Evolutionary conservation across 2,329 filamentous ascomycete genomes (phyloP).

Genomic region (Dactylonectria macrodidyma): DNA sequence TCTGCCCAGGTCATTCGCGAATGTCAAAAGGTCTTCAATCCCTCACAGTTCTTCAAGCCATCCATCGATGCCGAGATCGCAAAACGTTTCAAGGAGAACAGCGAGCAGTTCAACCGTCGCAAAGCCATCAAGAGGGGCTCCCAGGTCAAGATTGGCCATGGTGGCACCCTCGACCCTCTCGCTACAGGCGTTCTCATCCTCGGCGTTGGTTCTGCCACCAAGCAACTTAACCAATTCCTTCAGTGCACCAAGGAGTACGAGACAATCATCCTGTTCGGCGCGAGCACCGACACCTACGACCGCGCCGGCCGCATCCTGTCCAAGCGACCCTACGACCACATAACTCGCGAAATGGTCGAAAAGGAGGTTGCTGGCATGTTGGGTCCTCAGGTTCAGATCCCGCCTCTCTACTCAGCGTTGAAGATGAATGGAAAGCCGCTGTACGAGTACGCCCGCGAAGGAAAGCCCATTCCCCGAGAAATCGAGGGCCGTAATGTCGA

Average conservation of each 20-base stretch:
- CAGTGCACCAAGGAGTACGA: constrained; percentile 96
- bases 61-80: constrained; percentile 77
- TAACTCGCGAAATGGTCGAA: constrained; percentile 85
- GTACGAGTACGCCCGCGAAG: constrained; percentile 96
- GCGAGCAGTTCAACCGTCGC: constrained; percentile 73
- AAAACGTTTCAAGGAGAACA: constrained; percentile 69
- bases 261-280: constrained; percentile 89
- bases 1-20: constrained; percentile 94
- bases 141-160: constrained; percentile 94
- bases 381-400: constrained; percentile 89
- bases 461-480: constrained; percentile 86
- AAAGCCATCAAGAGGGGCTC: constrained; percentile 70
- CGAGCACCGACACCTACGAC: constrained; percentile 94
- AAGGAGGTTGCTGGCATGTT: constrained; percentile 81
- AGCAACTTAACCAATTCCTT: constrained; percentile 83
- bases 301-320: constrained; percentile 86
- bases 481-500: constrained; percentile 87
- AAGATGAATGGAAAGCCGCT: constrained; percentile 94
- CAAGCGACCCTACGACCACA: constrained; percentile 81
- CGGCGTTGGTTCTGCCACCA: constrained; percentile 90
- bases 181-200: constrained; percentile 94
- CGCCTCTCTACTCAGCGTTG: constrained; percentile 92
- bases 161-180: constrained; percentile 93
- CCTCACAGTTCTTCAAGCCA: constrained; percentile 83
- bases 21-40: constrained; percentile 87